Conservation (phyloP, 441 rosid genomes). For the Adansonia gregorii region DNA sequence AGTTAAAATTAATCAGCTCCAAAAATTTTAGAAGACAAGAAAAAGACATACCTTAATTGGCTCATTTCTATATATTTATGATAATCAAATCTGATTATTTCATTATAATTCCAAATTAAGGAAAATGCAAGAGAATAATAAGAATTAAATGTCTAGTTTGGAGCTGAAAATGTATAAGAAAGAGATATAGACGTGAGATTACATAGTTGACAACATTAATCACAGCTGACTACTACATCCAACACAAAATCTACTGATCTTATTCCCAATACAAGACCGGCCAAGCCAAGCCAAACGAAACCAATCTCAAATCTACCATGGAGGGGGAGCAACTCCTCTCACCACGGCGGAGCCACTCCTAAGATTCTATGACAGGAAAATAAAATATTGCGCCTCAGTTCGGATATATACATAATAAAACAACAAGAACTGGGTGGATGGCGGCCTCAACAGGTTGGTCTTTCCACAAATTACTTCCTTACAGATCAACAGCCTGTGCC, state of each 20-base stretch:
- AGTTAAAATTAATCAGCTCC: too few species aligned
- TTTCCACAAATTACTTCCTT: constrained; percentile 20
- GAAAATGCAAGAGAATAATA: too few species aligned
- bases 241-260: not conserved
- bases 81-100: too few species aligned
- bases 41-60: too few species aligned
- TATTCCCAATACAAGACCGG: not conserved
- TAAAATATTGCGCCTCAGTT: not conserved
- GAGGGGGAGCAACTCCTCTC: not conserved
- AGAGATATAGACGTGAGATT: not conserved
- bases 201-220: constrained; percentile 4
- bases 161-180: too few species aligned
- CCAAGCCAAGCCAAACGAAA: constrained; percentile 14
- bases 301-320: constrained; percentile 19
- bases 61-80: too few species aligned
- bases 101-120: too few species aligned
- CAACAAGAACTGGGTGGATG: not conserved
- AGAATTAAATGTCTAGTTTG: too few species aligned
- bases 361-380: not conserved
- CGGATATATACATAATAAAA: constrained; percentile 15
- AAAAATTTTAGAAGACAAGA: too few species aligned
- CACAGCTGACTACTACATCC: constrained; percentile 22
- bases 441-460: constrained; percentile 8
- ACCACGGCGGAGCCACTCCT: not conserved
- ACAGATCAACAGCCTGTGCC: constrained; percentile 41